Base-by-base conservation (phyloP, 768 basidiomycete genomes). In the Suillus spraguei region DNA sequence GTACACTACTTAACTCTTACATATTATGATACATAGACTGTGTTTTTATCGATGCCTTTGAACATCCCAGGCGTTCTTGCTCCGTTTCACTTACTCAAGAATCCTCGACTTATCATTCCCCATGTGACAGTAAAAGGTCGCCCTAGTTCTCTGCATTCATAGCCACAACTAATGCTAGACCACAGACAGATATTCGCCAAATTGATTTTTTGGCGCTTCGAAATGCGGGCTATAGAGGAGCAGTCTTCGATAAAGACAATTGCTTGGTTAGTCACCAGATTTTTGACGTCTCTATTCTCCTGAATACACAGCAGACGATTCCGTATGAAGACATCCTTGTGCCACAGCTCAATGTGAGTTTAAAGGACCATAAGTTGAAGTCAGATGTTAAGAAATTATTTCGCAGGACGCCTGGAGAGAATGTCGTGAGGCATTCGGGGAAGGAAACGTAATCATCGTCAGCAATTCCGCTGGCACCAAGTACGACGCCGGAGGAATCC, bases 241-340 rank as follows among this genome's bases (percentile, higher is more conserved):
- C 90, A 4, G 87, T 99, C 1, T 91, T 99, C 68, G 97, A 99
- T 83, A 98, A 99, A 78, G 97, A 99, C 72, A 99, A 99, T 69
- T 99, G 97, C 71, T 77, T 99, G 67, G 97, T 94, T 66, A 35
- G 90, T 78, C 4, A 20, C 5, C 55, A 55, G 2, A n/a, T 47
- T 32, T 35, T 17, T 38, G 17, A 39, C 1, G 11, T 58, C 4
- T 56, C 4, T 8, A n/a, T 36, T 22, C 32, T 14, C 24, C 11
- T 69, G 13, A 60, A 63, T 32, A 32, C 3, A 10, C 3, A 28
- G 32, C 55, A 97, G 97, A 97, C 97, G 2, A 72, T 87, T 38
- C 97, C 97, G 0, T 78, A 92, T 71, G 74, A 82, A 53, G 97
- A 99, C 71, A 74, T 76, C 4, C 81, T 97, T 42, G 86, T 93